Conservation (phyloP, 441 rosid species). For the Syzygium syzygioides region DNA sequence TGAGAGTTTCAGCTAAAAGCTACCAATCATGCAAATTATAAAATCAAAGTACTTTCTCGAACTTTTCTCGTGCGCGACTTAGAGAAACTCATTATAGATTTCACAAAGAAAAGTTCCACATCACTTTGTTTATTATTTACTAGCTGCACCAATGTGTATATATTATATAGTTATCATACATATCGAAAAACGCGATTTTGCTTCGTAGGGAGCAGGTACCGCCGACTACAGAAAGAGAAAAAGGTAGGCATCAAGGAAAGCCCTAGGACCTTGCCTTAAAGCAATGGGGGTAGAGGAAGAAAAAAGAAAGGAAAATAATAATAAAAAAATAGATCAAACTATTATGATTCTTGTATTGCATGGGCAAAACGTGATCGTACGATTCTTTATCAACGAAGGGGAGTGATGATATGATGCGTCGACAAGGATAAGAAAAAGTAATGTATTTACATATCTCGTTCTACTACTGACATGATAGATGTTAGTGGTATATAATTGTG, state of each 20-base stretch:
- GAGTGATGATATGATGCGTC: not conserved
- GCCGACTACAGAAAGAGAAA: conserved; percentile 19
- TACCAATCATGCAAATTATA: not conserved
- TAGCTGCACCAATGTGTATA: not conserved
- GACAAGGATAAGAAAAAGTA: not conserved
- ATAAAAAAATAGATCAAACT: not conserved
- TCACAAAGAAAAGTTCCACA: not conserved
- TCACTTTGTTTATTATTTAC: not conserved
- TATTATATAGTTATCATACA: not conserved
- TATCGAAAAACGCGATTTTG: conserved; percentile 2
- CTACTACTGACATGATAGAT: not conserved
- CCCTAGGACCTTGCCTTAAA: conserved; percentile 14
- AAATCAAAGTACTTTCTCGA: conserved; percentile 12
- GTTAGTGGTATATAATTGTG: not conserved
- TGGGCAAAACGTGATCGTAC: not conserved
- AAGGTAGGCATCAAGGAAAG: conserved; percentile 16
- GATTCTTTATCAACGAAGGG: not conserved
- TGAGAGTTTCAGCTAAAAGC: not conserved
- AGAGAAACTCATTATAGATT: conserved; percentile 15
- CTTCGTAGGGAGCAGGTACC: conserved; percentile 18
- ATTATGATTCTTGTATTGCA: not conserved
- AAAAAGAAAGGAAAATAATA: not conserved
- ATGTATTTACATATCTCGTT: not conserved
- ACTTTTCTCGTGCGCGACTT: conserved; percentile 41
- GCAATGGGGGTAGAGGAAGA: not conserved